Base-by-base conservation (phyloP, 108 stramenopile species). In the Thalassiosira profunda region DNA sequence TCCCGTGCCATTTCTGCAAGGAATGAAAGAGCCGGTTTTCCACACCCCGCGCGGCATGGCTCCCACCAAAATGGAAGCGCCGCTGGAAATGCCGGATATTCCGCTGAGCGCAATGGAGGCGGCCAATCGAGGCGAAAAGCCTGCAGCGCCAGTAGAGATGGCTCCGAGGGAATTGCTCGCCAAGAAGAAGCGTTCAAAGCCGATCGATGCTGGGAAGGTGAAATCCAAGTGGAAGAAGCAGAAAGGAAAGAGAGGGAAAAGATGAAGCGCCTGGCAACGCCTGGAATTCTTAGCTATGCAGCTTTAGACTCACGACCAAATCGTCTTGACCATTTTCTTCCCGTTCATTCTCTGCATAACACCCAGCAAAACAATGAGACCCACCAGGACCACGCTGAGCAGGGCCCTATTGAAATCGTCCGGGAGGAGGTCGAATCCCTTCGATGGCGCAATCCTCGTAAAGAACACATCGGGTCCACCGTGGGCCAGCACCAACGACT, bases 401-500 rank as follows among this genome's bases (percentile, higher is more conserved):
- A 92, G 43, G 38, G 79, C 63, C 33, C 84, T 68, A 79, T 85
- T 92, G 61, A 92, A 95, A 63, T 83, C 87, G 55, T 91, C 91
- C 1, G 94, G 94, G 29, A 95, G 74, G 58, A 92, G 71, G 70
- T 95, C 94, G 63, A 95, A 95, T 54, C 94, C 91, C 65, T 84
- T 86, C 14, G 89, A 86, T 0, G 94, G 94, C 11, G 94, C 82
- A 4, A 92, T 81, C 43, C 94, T 82, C 10, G 86, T 63, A 62
- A 91, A 95, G 81, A 95, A 95, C 18, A 95, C 57, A 61, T 95
- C 94, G 1, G 94, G 89, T 31, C 94, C 94, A 20, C 94, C 94
- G 49, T 76, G 87, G 25, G 91, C 89, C 18, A 82, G 33, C 2
- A 94, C 62, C 21, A 95, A 52, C 3, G 91, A 79, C 61, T 95